Conservation (phyloP, 2,329 filamentous ascomycete genomes). For the Venturia carpophila region DNA sequence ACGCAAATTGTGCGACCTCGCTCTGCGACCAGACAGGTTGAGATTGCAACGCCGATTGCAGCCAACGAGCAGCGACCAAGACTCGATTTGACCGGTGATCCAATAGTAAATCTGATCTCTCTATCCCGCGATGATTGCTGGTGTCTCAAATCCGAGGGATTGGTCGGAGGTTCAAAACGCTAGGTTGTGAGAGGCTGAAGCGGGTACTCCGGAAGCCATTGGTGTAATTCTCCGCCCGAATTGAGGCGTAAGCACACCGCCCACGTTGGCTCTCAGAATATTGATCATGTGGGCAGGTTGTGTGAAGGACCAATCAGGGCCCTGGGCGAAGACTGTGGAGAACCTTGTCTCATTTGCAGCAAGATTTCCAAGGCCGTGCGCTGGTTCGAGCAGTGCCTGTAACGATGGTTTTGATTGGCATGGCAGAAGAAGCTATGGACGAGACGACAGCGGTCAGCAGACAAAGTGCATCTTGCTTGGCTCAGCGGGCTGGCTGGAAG, state of each 20-base stretch:
- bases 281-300: background rate
- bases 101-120: background rate
- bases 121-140: background rate
- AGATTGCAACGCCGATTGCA: background rate
- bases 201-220: slow-evolving; percentile 6
- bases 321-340: background rate
- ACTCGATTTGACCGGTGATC: background rate
- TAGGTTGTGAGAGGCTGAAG: background rate
- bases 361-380: slow-evolving; percentile 8
- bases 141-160: background rate
- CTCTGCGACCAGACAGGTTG: background rate
- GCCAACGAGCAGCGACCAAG: background rate
- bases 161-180: background rate
- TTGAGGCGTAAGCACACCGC: background rate
- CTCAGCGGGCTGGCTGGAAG: too few relatives aligned
- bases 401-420: background rate
- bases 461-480: background rate
- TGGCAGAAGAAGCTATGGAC: background rate
- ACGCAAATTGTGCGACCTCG: background rate
- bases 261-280: background rate
- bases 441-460: background rate
- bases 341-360: slow-evolving; percentile 9
- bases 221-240: slow-evolving; percentile 7
- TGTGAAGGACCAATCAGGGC: background rate
- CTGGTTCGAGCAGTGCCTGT: background rate